Base-by-base conservation (phyloP, 352 stramenopile genomes). In the Phytophthora melonis region DNA sequence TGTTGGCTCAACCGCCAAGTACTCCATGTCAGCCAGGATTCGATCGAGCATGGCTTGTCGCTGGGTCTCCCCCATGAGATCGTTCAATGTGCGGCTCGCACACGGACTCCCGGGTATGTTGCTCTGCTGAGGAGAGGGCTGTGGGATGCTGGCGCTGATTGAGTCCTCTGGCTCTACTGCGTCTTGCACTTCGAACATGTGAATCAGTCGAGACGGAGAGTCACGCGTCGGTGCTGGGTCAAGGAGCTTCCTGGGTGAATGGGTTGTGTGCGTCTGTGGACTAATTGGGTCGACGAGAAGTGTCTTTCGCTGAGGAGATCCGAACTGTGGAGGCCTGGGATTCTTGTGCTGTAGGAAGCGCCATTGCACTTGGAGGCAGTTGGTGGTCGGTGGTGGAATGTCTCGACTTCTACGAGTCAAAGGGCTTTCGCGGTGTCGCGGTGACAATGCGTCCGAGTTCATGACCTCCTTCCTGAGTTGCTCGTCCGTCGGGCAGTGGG, bases 11-110 rank as follows among this genome's bases (percentile, higher is more conserved):
- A 86, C 57, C 5, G 77, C 72, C 27, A 91, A 75, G 41, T 78
- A 80, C 18, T 91, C 74, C 83, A 93, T 93, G 25, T 91, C 86
- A n/a, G 75, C 78, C 73, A 93, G 80, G 66, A 91, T 84, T 1
- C 84, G 77, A 60, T 86, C 77, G 5, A 93, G 70, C 77, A 91
- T 81, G 1, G 75, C 82, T 72, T 91, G 77, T 3, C 86, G 82
- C 43, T 93, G 86, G 1, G 82, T 90, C 55, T 91, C 83, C 0
- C 86, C 86, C 49, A 83, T 78, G 41, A 93, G 77, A 52, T 90
- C 79, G 45, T 87, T 80, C 14, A 89, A 61, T 14, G 80, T 79
- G 7, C 77, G 77, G 30, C 58, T 68, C 16, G 65, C 19, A 11
- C 54, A 32, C 9, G 55, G 58, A 16, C 66, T 72, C 55, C 66